phyloP scores from a whole-genome alignment of 208 protist species.

The Leishmania arabica region DNA sequence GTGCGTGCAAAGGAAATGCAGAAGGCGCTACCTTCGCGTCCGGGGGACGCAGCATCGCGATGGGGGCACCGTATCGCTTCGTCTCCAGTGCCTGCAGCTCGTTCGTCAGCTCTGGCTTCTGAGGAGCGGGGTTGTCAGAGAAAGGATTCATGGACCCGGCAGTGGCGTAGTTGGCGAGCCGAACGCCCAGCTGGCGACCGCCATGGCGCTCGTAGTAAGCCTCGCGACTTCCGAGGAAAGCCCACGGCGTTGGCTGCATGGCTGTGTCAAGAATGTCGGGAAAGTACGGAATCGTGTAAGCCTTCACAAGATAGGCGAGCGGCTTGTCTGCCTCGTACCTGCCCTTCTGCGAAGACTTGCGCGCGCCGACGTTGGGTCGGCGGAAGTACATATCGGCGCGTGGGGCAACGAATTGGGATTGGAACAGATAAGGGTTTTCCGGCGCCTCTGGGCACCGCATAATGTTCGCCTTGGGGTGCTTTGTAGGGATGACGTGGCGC shows the following conservation, averaged over 20 bases:
- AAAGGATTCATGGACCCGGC: slow-evolving; percentile 60
- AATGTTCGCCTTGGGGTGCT: slow-evolving; percentile 84
- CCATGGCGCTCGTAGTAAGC: slow-evolving; percentile 73
- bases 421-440: slow-evolving; percentile 83
- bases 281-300: slow-evolving; percentile 90
- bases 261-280: slow-evolving; percentile 87
- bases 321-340: slow-evolving; percentile 79
- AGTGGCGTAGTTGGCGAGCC: slow-evolving; percentile 57
- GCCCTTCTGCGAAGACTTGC: slow-evolving; percentile 68
- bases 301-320: slow-evolving; percentile 55
- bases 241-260: slow-evolving; percentile 85
- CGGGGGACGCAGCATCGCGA: slow-evolving; percentile 75
- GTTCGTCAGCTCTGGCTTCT: slow-evolving; percentile 48
- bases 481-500: slow-evolving; percentile 76
- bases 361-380: slow-evolving; percentile 68
- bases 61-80: slow-evolving; percentile 58
- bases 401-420: slow-evolving; percentile 78
- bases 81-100: slow-evolving; percentile 58
- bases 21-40: neutral
- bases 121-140: slow-evolving; percentile 58
- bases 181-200: slow-evolving; percentile 64
- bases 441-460: slow-evolving; percentile 88
- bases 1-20: no score
- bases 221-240: slow-evolving; percentile 84
- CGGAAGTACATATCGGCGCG: slow-evolving; percentile 89